phyloP scores from a whole-genome alignment of 192 early-diverging fungal species.

The Dissophora ornata region DNA sequence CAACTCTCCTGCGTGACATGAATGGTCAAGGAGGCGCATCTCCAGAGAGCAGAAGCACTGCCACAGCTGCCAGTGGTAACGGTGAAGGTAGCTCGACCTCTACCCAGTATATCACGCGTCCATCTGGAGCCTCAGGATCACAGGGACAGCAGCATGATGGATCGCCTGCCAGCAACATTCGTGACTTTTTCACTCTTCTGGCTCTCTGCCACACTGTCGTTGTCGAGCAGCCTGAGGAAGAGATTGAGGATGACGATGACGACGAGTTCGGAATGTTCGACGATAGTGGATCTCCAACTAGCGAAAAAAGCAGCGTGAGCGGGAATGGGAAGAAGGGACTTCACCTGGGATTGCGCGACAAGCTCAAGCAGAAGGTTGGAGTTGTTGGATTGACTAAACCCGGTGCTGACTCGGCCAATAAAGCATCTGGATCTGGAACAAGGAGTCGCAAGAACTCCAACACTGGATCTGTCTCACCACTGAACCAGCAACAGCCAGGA shows the following conservation, averaged over 20 bases:
- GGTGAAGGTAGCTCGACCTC: conserved; percentile 26
- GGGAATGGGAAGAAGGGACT: conserved; percentile 47
- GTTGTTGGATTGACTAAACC: conserved; percentile 53
- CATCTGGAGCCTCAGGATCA: no score
- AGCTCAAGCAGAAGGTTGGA: conserved; percentile 32
- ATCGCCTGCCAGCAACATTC: conserved; percentile 68
- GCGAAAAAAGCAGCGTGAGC: not conserved
- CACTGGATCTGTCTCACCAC: not conserved
- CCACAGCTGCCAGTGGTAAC: conserved; percentile 4
- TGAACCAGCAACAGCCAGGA: not conserved
- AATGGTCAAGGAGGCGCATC: conserved; percentile 35
- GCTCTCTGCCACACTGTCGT: conserved; percentile 97
- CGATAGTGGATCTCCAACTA: conserved; percentile 25
- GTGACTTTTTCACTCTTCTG: conserved; percentile 89
- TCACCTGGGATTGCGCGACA: conserved; percentile 27
- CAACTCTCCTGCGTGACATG: conserved; percentile 80
- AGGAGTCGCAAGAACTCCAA: conserved; percentile 49
- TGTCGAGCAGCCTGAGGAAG: conserved; percentile 72
- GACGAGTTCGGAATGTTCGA: conserved; percentile 56
- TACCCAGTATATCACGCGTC: not conserved
- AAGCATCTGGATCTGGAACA: conserved; percentile 19
- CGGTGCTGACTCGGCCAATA: conserved; percentile 32
- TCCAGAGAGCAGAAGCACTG: conserved; percentile 15
- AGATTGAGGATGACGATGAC: conserved; percentile 58
- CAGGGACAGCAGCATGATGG: no score